Evolutionary conservation across 352 stramenopile genomes (phyloP).

Genomic region (Globisporangium cystogenes): DNA sequence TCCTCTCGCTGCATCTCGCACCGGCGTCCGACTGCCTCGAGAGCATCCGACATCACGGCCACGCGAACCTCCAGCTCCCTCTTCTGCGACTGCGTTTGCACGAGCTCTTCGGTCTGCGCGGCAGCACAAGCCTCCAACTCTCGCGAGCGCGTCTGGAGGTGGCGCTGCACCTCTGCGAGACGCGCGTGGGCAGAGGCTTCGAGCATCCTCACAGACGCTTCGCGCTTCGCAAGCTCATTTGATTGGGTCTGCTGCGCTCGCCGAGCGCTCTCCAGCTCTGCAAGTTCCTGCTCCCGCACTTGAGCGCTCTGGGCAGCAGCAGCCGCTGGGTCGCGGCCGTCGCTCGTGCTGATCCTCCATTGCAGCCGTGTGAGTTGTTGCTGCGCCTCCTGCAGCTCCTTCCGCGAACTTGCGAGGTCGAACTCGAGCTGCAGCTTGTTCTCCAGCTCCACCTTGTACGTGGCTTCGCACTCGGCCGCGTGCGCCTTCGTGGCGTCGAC

Average conservation of each 20-base stretch:
- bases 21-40: not conserved
- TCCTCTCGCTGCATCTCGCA: slow-evolving; percentile 12
- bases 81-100: not conserved
- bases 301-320: not conserved
- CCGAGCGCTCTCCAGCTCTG: not conserved
- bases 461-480: slow-evolving; percentile 3
- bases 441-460: slow-evolving; percentile 12
- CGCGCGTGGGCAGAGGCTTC: slow-evolving; percentile 1
- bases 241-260: not conserved
- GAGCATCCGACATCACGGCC: not conserved
- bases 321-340: not conserved
- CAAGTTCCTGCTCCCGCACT: not conserved
- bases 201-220: slow-evolving; percentile 6
- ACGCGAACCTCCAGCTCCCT: not conserved
- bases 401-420: slow-evolving; percentile 10
- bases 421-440: slow-evolving; percentile 13
- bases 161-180: not conserved
- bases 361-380: slow-evolving; percentile 9
- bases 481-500: not conserved
- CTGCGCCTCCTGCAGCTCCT: slow-evolving; percentile 8
- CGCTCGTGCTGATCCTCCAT: not conserved
- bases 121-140: slow-evolving; percentile 1
- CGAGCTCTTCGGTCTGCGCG: not conserved
- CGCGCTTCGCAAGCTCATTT: not conserved
- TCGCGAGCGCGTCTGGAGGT: not conserved